phyloP scores from a whole-genome alignment of 306 rosid species.

The Gleditsia sinensis region DNA sequence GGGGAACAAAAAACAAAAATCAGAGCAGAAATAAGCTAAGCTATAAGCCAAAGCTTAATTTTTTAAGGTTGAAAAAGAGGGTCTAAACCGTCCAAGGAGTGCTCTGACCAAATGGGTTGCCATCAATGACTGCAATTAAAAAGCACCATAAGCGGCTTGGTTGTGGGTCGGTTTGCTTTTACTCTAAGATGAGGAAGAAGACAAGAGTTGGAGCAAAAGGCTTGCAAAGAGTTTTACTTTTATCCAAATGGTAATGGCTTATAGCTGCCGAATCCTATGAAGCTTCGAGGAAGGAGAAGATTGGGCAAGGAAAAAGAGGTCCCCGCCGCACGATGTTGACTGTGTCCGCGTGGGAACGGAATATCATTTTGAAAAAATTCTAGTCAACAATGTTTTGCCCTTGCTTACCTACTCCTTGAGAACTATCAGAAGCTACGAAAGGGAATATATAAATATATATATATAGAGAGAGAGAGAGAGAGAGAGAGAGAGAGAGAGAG shows the following conservation, averaged over 20 bases:
- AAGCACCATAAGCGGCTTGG: neutral
- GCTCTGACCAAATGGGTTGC: constrained; percentile 1
- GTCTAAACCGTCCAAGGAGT: neutral
- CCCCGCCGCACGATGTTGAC: constrained; percentile 13
- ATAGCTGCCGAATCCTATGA: constrained; percentile 2
- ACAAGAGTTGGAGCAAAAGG: constrained; percentile 20
- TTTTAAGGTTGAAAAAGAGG: neutral
- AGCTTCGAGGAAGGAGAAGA: constrained; percentile 41
- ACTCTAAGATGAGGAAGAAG: neutral
- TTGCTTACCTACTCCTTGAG: neutral
- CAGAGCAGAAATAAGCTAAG: neutral
- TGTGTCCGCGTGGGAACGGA: constrained; percentile 8
- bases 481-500: too few relatives aligned
- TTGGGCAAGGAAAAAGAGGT: neutral
- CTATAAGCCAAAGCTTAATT: neutral
- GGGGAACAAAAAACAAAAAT: neutral
- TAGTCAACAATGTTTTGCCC: neutral
- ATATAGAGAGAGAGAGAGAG: too few relatives aligned
- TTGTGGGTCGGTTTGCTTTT: constrained; percentile 6
- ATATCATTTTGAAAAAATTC: neutral
- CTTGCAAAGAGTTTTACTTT: neutral
- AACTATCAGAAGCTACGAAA: neutral
- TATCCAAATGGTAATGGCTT: neutral
- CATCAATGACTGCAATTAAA: neutral
- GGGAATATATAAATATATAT: too few relatives aligned